Evolutionary conservation across 345 rosid genomes (phyloP), one percentile per base, ranked within the genome.

Genomic region (Balakata baccata): DNA sequence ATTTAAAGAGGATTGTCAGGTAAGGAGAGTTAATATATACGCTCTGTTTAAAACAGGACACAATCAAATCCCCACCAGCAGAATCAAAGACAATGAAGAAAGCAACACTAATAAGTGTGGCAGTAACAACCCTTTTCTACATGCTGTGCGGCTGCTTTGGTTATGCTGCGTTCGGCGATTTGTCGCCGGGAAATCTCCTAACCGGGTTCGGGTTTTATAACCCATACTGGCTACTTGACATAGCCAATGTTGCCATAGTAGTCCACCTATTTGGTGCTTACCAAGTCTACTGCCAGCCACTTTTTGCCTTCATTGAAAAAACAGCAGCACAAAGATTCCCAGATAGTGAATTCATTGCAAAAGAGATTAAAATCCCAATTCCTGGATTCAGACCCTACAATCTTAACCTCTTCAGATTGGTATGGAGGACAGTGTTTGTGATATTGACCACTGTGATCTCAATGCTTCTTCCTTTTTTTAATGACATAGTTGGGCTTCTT

Each of bases 221-320:
- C 80, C 98, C 98, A 3, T 94, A 38, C 71, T 94, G 97, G 98
- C 87, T 92, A 16, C 88, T 94, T 22, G 97, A 92, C 87, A 86
- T 94, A 66, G 98, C 95, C 7, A 94, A 94, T 51, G 80, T 84
- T 0, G 96, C 98, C 51, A 87, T 94, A 46, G 88, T 90, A 0
- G 72, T 94, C 69, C 98, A 94, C 86, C 88, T 92, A 18, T 80
- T 92, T 3, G 97, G 95, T 7, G 97, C 97, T 13, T 94, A 94
- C 88, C 98, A 94, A 81, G 98, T 94, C 73, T 92, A 23, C 79
- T 90, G 97, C 83, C 98, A 94, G 75, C 97, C 97, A 41, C 82
- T 92, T 13, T 94, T 87, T 16, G 86, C 93, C 25, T 94, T 94
- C 85, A 20, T 94, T 0, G 98, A 94, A 78, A 90, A 86, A 74